Evolutionary conservation across 371 early-diverging fungal genomes (phyloP).

Genomic region (Lichtheimia hyalospora): DNA sequence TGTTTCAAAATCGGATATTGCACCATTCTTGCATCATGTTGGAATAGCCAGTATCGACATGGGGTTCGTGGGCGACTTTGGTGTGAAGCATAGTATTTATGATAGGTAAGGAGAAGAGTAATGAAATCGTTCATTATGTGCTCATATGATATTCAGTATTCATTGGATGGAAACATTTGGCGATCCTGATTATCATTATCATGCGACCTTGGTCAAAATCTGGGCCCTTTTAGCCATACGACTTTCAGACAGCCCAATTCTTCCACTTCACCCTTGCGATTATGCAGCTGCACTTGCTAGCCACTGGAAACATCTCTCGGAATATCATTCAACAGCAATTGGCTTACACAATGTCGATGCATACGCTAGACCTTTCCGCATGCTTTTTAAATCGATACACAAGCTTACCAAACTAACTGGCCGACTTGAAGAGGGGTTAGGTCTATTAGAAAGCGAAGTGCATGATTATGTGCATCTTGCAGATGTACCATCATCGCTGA

Average conservation of each 20-base stretch:
- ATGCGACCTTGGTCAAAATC: constrained; percentile 33
- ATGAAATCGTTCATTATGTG: constrained; percentile 14
- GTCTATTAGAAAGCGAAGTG: constrained; percentile 6
- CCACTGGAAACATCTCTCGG: neutral
- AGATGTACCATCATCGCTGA: constrained; percentile 18
- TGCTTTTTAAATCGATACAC: constrained; percentile 9
- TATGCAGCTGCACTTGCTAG: constrained; percentile 31
- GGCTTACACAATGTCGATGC: too few species aligned
- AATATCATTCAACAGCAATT: neutral
- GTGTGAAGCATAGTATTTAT: constrained; percentile 59
- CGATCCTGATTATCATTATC: constrained; percentile 51
- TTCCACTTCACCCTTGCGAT: constrained; percentile 21
- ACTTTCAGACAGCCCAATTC: constrained; percentile 30
- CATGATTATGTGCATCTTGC: neutral
- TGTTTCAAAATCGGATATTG: constrained; percentile 44
- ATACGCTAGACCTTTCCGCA: constrained; percentile 1
- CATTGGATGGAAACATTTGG: constrained; percentile 52
- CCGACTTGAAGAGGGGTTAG: constrained; percentile 12
- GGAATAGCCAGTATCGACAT: constrained; percentile 50
- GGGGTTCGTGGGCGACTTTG: constrained; percentile 36
- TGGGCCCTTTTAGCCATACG: constrained; percentile 40
- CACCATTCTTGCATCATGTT: constrained; percentile 49
- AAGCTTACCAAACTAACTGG: constrained; percentile 9
- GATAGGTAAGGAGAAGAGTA: constrained; percentile 47
- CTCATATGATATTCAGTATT: constrained; percentile 10